phyloP scores from a whole-genome alignment of 2,329 filamentous ascomycete genomes.

The Aschersonia sp. region DNA sequence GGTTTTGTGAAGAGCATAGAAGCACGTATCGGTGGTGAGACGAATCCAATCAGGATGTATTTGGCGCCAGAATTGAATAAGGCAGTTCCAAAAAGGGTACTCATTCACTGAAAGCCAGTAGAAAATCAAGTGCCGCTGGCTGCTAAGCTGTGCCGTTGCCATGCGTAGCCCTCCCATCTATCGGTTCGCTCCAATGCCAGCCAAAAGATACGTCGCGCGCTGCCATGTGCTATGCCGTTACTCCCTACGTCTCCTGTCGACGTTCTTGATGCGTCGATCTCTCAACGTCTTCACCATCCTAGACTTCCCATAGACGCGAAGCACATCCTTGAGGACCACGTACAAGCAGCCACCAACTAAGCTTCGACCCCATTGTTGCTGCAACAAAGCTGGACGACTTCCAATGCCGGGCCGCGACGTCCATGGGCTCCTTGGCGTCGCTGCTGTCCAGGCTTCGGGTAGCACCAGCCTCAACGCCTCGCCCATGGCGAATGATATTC shows the following conservation, averaged over 20 bases:
- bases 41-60: too few relatives aligned
- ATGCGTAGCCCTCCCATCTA: too few relatives aligned
- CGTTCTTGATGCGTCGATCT: conserved; percentile 38
- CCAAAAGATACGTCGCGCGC: not conserved
- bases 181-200: not conserved
- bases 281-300: conserved; percentile 41
- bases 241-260: conserved; percentile 19
- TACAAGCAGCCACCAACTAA: conserved; percentile 80
- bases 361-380: conserved; percentile 78
- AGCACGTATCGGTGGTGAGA: too few relatives aligned
- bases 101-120: too few relatives aligned
- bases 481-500: conserved; percentile 65
- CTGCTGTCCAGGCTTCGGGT: conserved; percentile 51
- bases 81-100: too few relatives aligned
- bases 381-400: conserved; percentile 51
- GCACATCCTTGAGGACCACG: conserved; percentile 62
- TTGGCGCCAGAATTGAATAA: too few relatives aligned
- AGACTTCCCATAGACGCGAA: conserved; percentile 50
- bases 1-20: too few relatives aligned
- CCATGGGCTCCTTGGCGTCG: conserved; percentile 15
- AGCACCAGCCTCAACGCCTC: conserved; percentile 55
- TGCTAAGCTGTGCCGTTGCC: not conserved
- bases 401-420: conserved; percentile 6
- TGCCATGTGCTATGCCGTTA: not conserved
- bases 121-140: not conserved